phyloP scores from a whole-genome alignment of 2,329 filamentous ascomycete genomes.

The Fusarium irregulare region DNA sequence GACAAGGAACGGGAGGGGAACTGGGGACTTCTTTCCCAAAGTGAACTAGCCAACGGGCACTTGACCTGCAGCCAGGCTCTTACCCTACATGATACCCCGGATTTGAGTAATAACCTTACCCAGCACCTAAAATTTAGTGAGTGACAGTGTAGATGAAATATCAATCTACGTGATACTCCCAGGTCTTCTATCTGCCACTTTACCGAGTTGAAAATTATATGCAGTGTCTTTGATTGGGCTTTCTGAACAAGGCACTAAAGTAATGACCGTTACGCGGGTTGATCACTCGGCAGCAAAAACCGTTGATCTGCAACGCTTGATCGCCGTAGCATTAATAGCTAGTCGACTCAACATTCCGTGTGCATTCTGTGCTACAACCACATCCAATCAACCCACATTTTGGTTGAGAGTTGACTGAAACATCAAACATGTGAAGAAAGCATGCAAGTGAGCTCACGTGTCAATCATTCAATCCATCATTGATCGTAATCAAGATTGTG shows the following conservation, averaged over 20 bases:
- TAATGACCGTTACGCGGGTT: not conserved
- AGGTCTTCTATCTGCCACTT: not conserved
- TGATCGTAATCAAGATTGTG: not conserved
- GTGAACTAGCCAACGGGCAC: conserved; percentile 26
- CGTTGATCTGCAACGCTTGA: not conserved
- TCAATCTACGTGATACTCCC: not conserved
- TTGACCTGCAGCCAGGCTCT: conserved; percentile 17
- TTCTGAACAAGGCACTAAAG: not conserved
- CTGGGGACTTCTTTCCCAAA: conserved; percentile 18
- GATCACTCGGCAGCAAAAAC: not conserved
- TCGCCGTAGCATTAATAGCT: not conserved
- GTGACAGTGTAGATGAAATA: not conserved
- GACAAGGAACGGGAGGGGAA: conserved; percentile 22
- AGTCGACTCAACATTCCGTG: not conserved
- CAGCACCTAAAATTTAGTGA: conserved; percentile 8
- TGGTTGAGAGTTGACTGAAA: not conserved
- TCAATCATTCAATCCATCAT: not conserved
- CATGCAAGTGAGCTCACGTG: not conserved
- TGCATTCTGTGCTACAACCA: not conserved
- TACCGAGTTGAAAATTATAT: not conserved
- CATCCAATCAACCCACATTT: not conserved
- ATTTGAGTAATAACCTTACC: conserved; percentile 33
- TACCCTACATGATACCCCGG: conserved; percentile 33
- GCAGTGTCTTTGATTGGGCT: not conserved
- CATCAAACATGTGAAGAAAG: not conserved